A percentile compares a stretch with the other conserved stretches of the same genome.
phyloP scores from a whole-genome alignment of 2,329 filamentous ascomycete species.

The Hypomyces perniciosus region DNA sequence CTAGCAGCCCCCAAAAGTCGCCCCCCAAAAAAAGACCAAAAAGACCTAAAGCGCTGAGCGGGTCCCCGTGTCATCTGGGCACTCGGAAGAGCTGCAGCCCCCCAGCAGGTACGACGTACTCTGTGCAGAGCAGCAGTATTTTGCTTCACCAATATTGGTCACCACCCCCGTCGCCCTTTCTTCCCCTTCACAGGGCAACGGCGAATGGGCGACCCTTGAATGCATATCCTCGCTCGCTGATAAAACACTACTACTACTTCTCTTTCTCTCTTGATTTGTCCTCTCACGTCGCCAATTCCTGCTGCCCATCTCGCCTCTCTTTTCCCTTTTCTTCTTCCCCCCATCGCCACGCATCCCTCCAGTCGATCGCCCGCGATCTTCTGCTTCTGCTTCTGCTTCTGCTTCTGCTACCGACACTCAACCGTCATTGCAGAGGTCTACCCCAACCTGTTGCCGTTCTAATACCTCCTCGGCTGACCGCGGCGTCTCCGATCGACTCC shows the following conservation, averaged over 20 bases:
- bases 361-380: background rate
- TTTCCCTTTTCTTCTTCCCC: constrained; percentile 5
- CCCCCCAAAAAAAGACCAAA: constrained; percentile 3
- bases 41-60: constrained; percentile 3
- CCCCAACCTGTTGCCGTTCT: too few relatives aligned
- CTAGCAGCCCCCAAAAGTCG: background rate
- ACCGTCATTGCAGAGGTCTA: background rate
- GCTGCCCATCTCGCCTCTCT: background rate
- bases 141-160: constrained; percentile 14
- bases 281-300: too few relatives aligned
- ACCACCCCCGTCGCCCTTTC: constrained; percentile 7
- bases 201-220: constrained; percentile 11
- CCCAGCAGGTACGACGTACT: constrained; percentile 13
- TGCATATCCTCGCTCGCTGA: constrained; percentile 4
- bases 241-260: constrained; percentile 6
- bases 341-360: background rate
- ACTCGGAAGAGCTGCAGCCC: constrained; percentile 6
- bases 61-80: constrained; percentile 13
- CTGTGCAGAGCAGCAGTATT: constrained; percentile 3
- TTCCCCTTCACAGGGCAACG: constrained; percentile 11
- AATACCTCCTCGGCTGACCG: too few relatives aligned
- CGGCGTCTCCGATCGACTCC: background rate
- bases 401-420: background rate
- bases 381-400: constrained; percentile 5
- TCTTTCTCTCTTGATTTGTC: constrained; percentile 3